Conservation (phyloP, 2,329 filamentous ascomycete genomes). For the Pseudopyrenochaeta lycopersici region DNA sequence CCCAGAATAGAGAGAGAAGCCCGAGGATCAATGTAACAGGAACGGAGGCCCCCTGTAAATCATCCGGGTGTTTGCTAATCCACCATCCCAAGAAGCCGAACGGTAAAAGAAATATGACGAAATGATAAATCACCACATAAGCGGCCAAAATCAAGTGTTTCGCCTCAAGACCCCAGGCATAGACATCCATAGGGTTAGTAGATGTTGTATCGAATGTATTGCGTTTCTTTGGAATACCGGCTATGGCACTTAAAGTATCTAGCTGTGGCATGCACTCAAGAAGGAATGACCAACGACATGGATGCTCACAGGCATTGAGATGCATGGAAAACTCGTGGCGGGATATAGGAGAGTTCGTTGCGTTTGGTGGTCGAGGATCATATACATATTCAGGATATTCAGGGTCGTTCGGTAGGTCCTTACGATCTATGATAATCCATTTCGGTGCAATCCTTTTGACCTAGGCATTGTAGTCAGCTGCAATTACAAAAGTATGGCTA, state of each 20-base stretch:
- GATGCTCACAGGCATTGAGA: slow-evolving; percentile 4
- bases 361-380: slow-evolving; percentile 5
- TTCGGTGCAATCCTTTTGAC: slow-evolving; percentile 6
- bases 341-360: slow-evolving; percentile 5
- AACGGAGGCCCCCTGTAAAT: slow-evolving; percentile 7
- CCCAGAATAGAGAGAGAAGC: slow-evolving; percentile 6
- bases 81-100: slow-evolving; percentile 9
- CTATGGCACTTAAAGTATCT: slow-evolving; percentile 1
- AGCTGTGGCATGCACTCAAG: slow-evolving; percentile 6
- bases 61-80: slow-evolving; percentile 2
- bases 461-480: neutral
- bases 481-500: neutral
- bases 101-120: slow-evolving; percentile 2
- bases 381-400: slow-evolving; percentile 2
- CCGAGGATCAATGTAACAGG: slow-evolving; percentile 5
- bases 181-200: slow-evolving; percentile 1
- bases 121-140: slow-evolving; percentile 8
- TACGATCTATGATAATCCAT: slow-evolving; percentile 7
- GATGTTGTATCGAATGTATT: neutral
- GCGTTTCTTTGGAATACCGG: slow-evolving; percentile 6
- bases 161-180: slow-evolving; percentile 12
- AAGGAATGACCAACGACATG: slow-evolving; percentile 2
- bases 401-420: slow-evolving; percentile 1
- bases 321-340: slow-evolving; percentile 8
- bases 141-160: slow-evolving; percentile 4